Evolutionary conservation across 805 yeast genomes (phyloP), one percentile per base, ranked within the genome.

Genomic region (Candida tallmaniae): DNA sequence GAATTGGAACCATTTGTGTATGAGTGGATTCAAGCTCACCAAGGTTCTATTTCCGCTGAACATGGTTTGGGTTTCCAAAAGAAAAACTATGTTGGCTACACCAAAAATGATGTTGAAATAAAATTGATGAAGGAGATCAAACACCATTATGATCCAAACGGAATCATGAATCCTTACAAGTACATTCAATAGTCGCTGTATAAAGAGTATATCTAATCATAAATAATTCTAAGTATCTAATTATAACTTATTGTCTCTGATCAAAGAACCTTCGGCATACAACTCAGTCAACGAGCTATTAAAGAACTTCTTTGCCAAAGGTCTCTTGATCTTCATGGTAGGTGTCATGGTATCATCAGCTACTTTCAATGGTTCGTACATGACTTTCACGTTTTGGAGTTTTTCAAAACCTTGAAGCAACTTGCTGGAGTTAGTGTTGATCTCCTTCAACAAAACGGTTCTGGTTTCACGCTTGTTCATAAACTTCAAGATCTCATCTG

Each of bases 41-140:
- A 79, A 22, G 98, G 98, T 15, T 89, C 97, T 1, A 82, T 93
- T 35, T 83, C 95, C 39, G 98, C 98, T 18, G 98, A 93, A 60
- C 98, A 93, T 58, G 98, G 98, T 11, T 70, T 93, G 38, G 98
- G 98, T 0, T 86, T 93, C 75, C 97, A 90, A 53, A 93, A 93
- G 81, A 87, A 83, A 49, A 83, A 85, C 53, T 93, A 84, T 57
- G 73, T 90, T 46, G 81, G 81, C 7, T 93, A 90, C 65, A 74
- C 95, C 34, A 93, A 89, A 69, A 75, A 76, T 44, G 78, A 72
- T 9, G 64, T 66, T 34, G 89, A 87, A 56, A 75, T 93, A 40
- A 54, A 66, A 26, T 57, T 88, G 65, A 89, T 93, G 73, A 81
- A 80, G 56, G 78, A 78, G 25, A 61, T 93, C 48, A 93, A 90